phyloP scores from a whole-genome alignment of 2,329 filamentous ascomycete species.

The Calonectria multiphialidica region DNA sequence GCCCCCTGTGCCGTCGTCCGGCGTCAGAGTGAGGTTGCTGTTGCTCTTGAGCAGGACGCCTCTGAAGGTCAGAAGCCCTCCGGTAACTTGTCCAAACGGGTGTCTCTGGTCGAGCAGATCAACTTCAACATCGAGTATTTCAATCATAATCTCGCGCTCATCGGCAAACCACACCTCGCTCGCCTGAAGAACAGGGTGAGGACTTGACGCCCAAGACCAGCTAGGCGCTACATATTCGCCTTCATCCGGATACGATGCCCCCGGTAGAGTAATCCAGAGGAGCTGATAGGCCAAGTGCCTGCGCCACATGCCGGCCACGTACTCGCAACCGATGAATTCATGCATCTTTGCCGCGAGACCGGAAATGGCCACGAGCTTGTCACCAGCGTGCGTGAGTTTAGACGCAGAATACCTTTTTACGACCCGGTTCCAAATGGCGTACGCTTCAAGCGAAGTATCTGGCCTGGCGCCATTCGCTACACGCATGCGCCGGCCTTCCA shows the following conservation, averaged over 20 bases:
- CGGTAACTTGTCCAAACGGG: not conserved
- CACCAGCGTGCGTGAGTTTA: not conserved
- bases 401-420: not conserved
- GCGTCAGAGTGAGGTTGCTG: not conserved
- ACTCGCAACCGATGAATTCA: not conserved
- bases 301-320: not conserved
- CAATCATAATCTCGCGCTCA: constrained; percentile 1
- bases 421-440: not conserved
- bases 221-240: not conserved
- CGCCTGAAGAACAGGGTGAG: not conserved
- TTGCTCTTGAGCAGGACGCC: not conserved
- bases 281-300: constrained; percentile 6
- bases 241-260: not conserved
- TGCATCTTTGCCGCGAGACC: not conserved
- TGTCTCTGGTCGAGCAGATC: not conserved
- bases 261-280: not conserved
- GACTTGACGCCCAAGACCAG: constrained; percentile 9
- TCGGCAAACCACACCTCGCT: not conserved
- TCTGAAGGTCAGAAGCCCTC: not conserved
- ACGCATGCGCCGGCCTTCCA: not conserved
- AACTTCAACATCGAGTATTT: not conserved
- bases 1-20: not conserved
- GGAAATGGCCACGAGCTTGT: constrained; percentile 1
- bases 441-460: not conserved
- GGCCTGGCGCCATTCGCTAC: not conserved